These are phyloP conservation scores for Rhodosporidiobolus sp. DNA, from an alignment of 768 basidiomycete genomes.

Conservation along the genomic window DNA sequence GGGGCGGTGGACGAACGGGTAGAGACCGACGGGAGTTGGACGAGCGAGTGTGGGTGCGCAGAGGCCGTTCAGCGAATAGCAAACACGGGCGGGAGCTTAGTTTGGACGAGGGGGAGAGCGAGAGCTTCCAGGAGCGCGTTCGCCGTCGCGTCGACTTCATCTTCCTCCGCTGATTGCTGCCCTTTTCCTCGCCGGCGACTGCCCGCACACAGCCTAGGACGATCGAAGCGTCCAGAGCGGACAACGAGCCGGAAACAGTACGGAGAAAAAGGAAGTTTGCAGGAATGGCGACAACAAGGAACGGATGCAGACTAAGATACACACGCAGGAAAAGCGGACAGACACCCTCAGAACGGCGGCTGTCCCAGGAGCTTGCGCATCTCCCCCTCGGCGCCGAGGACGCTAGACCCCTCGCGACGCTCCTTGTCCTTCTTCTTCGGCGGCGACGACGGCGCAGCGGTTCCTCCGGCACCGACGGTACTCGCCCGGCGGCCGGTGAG, in stretches of 20 bases:
- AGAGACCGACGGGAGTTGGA: neutral
- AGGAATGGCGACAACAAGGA: neutral
- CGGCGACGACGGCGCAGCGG: conserved; percentile 44
- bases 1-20: neutral
- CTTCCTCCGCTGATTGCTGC: too few relatives aligned
- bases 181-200: too few relatives aligned
- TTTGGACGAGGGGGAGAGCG: too few relatives aligned
- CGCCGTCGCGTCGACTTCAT: too few relatives aligned
- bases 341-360: conserved; percentile 13
- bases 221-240: too few relatives aligned
- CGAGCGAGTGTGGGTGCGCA: neutral
- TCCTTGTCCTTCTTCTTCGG: neutral
- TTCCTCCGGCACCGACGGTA: neutral
- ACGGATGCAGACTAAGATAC: neutral
- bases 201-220: too few relatives aligned
- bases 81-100: too few relatives aligned
- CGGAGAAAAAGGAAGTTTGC: neutral
- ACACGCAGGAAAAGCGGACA: neutral
- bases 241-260: too few relatives aligned
- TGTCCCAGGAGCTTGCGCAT: conserved; percentile 32
- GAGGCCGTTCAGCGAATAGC: neutral
- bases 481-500: neutral
- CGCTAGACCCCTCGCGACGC: neutral
- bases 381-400: conserved; percentile 18
- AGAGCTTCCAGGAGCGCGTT: too few relatives aligned